Evolutionary conservation across 2,329 filamentous ascomycete genomes (phyloP), one percentile per base, ranked within the genome.

Genomic region (Fusarium virguliforme): DNA sequence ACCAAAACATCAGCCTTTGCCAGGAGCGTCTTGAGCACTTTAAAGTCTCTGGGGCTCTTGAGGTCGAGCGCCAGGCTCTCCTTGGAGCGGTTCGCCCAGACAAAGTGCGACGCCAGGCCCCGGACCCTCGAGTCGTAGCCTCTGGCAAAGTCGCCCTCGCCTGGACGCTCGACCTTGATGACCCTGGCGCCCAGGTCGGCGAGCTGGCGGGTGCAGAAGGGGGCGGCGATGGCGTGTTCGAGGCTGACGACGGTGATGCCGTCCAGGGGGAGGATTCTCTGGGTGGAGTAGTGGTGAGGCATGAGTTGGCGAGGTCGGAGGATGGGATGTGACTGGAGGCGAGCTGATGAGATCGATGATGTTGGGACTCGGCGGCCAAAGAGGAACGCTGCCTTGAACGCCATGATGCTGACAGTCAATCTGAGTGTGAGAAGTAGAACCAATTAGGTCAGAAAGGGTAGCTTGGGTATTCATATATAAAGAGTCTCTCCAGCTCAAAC

Each of bases 51-150:
- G 0, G 80, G 67, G 10, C 81, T 71, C 65, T 88, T 88, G 15
- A 88, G 70, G 43, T 88, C 83, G 0, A 88, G 79, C 0, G 84
- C 85, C 8, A 88, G 75, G 53, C 84, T 86, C 72, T 88, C 85
- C 59, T 88, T 88, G 7, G 85, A 86, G 24, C 86, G 81, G 65
- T 87, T 88, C 0, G 83, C 80, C 86, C 86, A 88, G n/a, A 88
- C 81, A 62, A 88, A 88, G 70, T 88, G 86, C 0, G 86, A 88
- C 0, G 84, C 79, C 13, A 86, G 76, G 0, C 86, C 86, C 8
- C 82, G 80, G 3, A 87, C 85, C 8, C 85, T 82, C 0, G 77
- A 81, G 71, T 88, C 86, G 67, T 87, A 87, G 12, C 81, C 76
- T 1, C 85, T 82, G 0, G 86, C 86, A 71, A 88, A 88, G 71